These are phyloP conservation scores for Trichoderma simmonsii DNA, from an alignment of 2,329 filamentous ascomycete genomes.

Conservation along the genomic window DNA sequence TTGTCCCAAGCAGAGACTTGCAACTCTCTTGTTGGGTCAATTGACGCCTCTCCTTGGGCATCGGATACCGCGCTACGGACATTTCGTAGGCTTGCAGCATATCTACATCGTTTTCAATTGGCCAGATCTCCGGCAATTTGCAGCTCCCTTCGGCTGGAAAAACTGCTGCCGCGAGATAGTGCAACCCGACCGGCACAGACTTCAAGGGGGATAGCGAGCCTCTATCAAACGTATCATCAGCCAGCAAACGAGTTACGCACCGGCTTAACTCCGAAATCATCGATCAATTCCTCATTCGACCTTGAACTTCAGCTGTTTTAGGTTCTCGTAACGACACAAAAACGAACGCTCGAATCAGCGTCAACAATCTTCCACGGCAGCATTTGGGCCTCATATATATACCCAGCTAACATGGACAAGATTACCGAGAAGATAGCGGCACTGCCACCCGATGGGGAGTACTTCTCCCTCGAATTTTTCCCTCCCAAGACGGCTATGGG, in stretches of 20 bases:
- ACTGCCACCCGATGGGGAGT: conserved; percentile 74
- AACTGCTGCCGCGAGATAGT: not conserved
- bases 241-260: not conserved
- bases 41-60: not conserved
- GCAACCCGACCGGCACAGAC: not conserved
- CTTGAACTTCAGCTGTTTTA: not conserved
- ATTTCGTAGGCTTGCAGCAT: not conserved
- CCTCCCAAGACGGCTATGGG: conserved; percentile 96
- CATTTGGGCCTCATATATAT: not conserved
- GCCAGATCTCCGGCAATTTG: not conserved
- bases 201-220: not conserved
- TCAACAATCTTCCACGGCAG: not conserved
- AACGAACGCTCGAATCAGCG: not conserved
- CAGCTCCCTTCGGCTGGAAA: not conserved
- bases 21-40: not conserved
- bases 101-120: not conserved
- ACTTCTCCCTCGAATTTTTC: conserved; percentile 99
- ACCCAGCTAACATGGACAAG: conserved; percentile 62
- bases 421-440: conserved; percentile 95
- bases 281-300: no score
- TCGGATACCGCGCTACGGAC: not conserved
- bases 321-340: not conserved
- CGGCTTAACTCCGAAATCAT: not conserved
- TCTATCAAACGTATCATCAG: not conserved
- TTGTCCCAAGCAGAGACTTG: not conserved